Conservation (phyloP, 495 filamentous ascomycete genomes). For the Choiromyces venosus region DNA sequence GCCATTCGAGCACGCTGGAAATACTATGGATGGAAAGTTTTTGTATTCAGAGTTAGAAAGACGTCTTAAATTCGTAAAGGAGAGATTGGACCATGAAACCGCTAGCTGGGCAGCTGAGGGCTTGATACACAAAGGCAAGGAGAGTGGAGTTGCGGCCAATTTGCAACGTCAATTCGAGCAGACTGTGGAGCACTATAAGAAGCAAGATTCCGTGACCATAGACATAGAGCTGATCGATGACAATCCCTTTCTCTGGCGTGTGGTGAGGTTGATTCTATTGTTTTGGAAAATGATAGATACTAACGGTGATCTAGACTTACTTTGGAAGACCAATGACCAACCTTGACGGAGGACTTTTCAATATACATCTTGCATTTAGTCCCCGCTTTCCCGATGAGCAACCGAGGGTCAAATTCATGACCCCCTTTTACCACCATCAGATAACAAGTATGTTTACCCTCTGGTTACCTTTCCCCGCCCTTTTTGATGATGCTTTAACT, state of each 20-base stretch:
- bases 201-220: constrained; percentile 60
- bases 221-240: constrained; percentile 66
- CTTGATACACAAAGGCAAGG: constrained; percentile 55
- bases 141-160: constrained; percentile 70
- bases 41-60: constrained; percentile 69
- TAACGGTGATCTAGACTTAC: constrained; percentile 54
- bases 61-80: constrained; percentile 61
- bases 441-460: constrained; percentile 52
- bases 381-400: constrained; percentile 89
- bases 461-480: neutral
- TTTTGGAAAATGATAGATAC: constrained; percentile 44
- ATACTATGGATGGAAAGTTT: constrained; percentile 83
- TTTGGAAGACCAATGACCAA: constrained; percentile 91
- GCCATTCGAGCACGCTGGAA: constrained; percentile 76
- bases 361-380: constrained; percentile 72
- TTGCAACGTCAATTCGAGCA: constrained; percentile 80
- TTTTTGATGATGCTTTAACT: neutral
- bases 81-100: constrained; percentile 65
- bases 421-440: constrained; percentile 80
- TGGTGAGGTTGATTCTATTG: constrained; percentile 49
- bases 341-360: constrained; percentile 85
- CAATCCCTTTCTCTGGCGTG: constrained; percentile 63
- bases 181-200: constrained; percentile 66
- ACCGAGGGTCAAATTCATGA: constrained; percentile 75
- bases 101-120: constrained; percentile 67